phyloP scores from a whole-genome alignment of 768 basidiomycete species.

The Russula compacta region DNA sequence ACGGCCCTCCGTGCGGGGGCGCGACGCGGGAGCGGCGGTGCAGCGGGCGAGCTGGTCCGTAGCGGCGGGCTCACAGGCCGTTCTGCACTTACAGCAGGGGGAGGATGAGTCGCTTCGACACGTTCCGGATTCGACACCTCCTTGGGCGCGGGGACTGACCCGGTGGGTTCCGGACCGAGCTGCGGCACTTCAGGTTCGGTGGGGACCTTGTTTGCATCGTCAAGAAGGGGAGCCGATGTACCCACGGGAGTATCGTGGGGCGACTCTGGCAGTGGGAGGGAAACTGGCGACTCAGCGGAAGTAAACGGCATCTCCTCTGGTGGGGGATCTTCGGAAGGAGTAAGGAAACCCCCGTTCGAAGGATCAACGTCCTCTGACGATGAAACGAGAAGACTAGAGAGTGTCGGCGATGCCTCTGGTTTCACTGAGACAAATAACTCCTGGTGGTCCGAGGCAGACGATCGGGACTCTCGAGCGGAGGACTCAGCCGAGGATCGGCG shows the following conservation, averaged over 20 bases:
- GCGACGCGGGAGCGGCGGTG: constrained; percentile 57
- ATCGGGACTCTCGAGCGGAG: background rate
- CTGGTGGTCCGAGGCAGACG: background rate
- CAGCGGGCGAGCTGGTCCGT: constrained; percentile 30
- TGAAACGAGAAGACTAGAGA: constrained; percentile 9
- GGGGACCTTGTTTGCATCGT: background rate
- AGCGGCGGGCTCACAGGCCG: constrained; percentile 14
- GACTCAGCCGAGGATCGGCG: background rate
- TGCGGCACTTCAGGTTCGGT: background rate
- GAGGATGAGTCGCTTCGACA: background rate
- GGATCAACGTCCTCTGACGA: constrained; percentile 2
- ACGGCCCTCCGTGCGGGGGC: constrained; percentile 46
- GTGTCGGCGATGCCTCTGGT: constrained; percentile 9
- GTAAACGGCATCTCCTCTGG: background rate
- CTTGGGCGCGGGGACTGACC: background rate
- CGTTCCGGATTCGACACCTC: background rate
- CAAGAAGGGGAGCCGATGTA: background rate
- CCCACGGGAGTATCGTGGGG: constrained; percentile 26
- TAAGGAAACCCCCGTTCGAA: constrained; percentile 4
- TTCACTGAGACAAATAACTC: background rate
- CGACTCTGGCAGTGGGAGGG: constrained; percentile 22
- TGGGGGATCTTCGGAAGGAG: constrained; percentile 8
- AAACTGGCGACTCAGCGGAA: constrained; percentile 20
- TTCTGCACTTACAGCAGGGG: background rate
- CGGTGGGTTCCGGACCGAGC: background rate